Base-by-base conservation (phyloP, 192 early-diverging fungal genomes). In the Gigaspora rosea region DNA sequence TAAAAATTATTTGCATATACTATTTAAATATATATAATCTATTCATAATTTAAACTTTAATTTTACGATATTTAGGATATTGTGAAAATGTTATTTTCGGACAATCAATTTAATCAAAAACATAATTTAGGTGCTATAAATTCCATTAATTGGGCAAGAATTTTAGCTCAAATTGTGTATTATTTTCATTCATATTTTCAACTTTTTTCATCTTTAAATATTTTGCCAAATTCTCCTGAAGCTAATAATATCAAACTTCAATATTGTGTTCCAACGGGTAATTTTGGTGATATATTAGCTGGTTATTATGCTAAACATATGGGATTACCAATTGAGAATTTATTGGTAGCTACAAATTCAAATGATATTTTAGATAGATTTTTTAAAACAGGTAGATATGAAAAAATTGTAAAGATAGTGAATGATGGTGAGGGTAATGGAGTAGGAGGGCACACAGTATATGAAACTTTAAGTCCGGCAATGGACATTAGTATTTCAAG, bases 131-230 rank as follows among this genome's bases (percentile, higher is more conserved):
- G 92, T 58, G 97, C 97, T 13, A 89, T 99, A 82, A 99, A 99
- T 85, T 99, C 97, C 12, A 99, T 99, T 88, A 99, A 99, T 88
- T 98, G 96, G 96, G 96, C 96, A 13, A 90, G 96, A 51, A 99
- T 99, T 71, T 84, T 99, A 56, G 95, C 94, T 12, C 97, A 99
- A 84, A 99, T 92, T 59, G 88, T 91, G 35, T 99, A 99, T 84
- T 99, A 99, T 85, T 96, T 96, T 85, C 88, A 95, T 81, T 90
- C 96, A 16, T 99, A 95, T 85, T 95, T 97, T 80, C 67, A 72
- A 12, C 77, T 90, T 46, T 77, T 85, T 52, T 81, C 85, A 10
- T 81, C 81, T 10, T 83, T 87, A 71, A 86, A 86, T 69, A 79
- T 88, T 56, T 73, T 72, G 7, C 80, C 84, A 36, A 83, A 78